These are phyloP conservation scores for Dictyostelium citrinum DNA, from an alignment of 78 protist genomes.

Conservation along the genomic window DNA sequence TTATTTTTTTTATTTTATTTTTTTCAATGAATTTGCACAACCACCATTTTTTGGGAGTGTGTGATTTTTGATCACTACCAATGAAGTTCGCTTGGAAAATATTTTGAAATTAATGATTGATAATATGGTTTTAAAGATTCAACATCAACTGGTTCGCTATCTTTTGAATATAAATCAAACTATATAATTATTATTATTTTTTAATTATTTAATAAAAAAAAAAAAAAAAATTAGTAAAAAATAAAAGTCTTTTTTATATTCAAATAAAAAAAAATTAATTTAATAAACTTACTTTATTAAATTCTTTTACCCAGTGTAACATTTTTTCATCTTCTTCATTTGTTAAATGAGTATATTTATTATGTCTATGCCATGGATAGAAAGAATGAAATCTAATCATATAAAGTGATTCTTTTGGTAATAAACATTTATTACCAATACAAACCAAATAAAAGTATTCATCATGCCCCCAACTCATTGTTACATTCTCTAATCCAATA, in stretches of 20 bases:
- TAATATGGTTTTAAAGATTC: slow-evolving; percentile 85
- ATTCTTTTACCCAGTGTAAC: slow-evolving; percentile 89
- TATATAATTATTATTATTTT: not conserved
- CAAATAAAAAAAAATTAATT: not conserved
- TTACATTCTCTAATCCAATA: slow-evolving; percentile 87
- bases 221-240: not conserved
- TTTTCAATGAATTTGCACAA: not conserved
- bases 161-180: slow-evolving; percentile 93
- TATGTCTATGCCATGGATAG: slow-evolving; percentile 91
- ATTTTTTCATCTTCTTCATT: slow-evolving; percentile 76
- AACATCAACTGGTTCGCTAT: slow-evolving; percentile 54
- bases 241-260: not conserved
- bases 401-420: slow-evolving; percentile 88
- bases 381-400: slow-evolving; percentile 93
- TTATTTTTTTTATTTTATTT: no score
- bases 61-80: slow-evolving; percentile 46
- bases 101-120: slow-evolving; percentile 81
- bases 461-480: slow-evolving; percentile 95
- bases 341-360: slow-evolving; percentile 75
- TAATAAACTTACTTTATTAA: slow-evolving; percentile 55
- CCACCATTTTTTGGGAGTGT: no score
- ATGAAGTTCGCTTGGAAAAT: slow-evolving; percentile 51
- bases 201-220: not conserved
- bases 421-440: slow-evolving; percentile 22
- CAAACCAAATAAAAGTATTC: slow-evolving; percentile 85